A percentile compares a stretch with the other conserved stretches of the same genome.
These are phyloP conservation scores for Brassica juncea DNA, from an alignment of 345 rosid species.

Conservation along the genomic window DNA sequence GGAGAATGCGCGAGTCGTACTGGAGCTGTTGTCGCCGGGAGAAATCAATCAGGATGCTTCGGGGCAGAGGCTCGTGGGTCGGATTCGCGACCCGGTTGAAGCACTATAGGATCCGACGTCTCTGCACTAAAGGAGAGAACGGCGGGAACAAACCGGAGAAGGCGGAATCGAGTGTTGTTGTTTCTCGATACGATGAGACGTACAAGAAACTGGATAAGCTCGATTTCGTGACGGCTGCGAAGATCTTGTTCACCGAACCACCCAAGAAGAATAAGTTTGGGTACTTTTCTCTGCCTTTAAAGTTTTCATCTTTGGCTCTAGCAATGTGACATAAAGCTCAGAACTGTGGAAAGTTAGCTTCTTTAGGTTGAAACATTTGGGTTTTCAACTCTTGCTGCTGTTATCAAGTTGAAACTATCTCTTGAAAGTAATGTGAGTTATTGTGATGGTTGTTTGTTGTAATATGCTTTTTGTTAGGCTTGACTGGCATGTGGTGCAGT, in stretches of 20 bases:
- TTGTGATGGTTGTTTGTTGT: background rate
- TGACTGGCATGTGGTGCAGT: conserved; percentile 92
- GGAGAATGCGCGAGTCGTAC: conserved; percentile 13
- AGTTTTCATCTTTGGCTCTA: background rate
- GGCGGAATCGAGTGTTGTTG: conserved; percentile 46
- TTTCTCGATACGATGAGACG: conserved; percentile 53
- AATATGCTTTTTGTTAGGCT: conserved; percentile 56
- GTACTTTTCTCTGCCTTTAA: conserved; percentile 41
- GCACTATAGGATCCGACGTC: conserved; percentile 23
- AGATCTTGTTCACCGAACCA: conserved; percentile 69
- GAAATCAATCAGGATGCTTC: conserved; percentile 44
- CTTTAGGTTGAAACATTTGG: background rate
- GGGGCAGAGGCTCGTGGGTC: conserved; percentile 44
- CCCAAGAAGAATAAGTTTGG: conserved; percentile 76
- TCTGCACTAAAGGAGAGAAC: conserved; percentile 37
- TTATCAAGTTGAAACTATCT: too few species aligned
- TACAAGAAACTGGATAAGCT: conserved; percentile 70
- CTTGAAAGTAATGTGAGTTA: background rate
- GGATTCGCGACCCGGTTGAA: conserved; percentile 36
- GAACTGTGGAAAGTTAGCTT: background rate
- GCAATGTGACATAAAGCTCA: background rate
- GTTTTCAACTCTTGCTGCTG: too few species aligned
- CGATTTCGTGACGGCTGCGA: conserved; percentile 74
- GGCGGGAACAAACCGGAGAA: conserved; percentile 38
- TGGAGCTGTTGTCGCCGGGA: conserved; percentile 23